These are phyloP conservation scores for Apiotrichum domesticum DNA, from an alignment of 1,284 basidiomycete genomes.

Conservation along the genomic window DNA sequence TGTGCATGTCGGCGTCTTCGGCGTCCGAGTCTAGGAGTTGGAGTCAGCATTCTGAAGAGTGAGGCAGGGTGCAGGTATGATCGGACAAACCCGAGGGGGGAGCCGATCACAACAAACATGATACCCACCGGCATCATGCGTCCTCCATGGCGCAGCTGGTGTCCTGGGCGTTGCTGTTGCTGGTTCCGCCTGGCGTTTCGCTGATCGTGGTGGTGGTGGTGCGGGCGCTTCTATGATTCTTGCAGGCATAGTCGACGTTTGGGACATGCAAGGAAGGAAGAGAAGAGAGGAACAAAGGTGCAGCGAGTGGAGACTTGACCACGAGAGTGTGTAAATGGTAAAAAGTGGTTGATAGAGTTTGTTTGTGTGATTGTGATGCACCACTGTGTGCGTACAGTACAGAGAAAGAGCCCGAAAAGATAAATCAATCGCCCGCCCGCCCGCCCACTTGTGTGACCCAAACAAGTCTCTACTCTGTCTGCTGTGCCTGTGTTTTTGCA, in stretches of 20 bases:
- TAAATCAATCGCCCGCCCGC: not conserved
- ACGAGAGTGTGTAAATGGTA: no score
- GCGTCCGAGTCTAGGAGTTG: not conserved
- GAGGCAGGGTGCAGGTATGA: not conserved
- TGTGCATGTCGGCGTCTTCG: not conserved
- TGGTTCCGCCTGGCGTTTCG: not conserved
- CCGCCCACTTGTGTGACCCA: not conserved
- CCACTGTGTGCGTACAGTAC: no score
- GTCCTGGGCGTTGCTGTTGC: not conserved
- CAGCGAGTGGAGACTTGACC: no score
- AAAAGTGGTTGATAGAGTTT: no score
- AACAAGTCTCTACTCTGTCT: not conserved
- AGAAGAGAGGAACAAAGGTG: no score
- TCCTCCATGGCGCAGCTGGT: no score
- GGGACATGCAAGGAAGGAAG: not conserved
- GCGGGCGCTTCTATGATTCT: slow-evolving; percentile 1
- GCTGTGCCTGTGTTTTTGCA: no score
- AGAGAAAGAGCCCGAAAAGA: not conserved
- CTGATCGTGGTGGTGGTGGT: not conserved
- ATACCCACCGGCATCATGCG: no score
- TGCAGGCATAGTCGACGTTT: not conserved
- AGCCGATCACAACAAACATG: no score
- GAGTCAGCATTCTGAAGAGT: not conserved
- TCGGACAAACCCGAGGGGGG: no score
- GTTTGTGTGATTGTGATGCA: no score